phyloP scores from a whole-genome alignment of 768 basidiomycete genomes.

The Mrakia gelida region DNA sequence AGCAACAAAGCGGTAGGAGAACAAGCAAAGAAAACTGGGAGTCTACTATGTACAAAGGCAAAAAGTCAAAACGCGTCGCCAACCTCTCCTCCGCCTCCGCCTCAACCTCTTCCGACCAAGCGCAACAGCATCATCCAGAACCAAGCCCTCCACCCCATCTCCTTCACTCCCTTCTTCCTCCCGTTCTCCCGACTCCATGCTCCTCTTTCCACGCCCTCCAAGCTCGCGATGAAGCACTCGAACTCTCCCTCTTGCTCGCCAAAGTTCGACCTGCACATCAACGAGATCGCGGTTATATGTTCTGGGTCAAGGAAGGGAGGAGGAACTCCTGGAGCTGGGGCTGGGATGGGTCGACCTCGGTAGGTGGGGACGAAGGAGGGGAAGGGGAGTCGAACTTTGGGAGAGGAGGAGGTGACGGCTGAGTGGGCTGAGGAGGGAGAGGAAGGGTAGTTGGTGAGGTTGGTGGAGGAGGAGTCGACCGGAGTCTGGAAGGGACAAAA shows the following conservation, averaged over 20 bases:
- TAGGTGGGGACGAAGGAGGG: slow-evolving; percentile 42
- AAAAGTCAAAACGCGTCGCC: background rate
- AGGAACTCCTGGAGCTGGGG: slow-evolving; percentile 29
- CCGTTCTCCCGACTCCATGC: background rate
- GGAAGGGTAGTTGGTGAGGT: background rate
- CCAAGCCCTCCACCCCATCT: background rate
- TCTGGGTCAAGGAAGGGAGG: slow-evolving; percentile 35
- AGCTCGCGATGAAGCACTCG: slow-evolving; percentile 10
- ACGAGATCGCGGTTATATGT: slow-evolving; percentile 35
- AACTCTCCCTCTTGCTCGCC: slow-evolving; percentile 37
- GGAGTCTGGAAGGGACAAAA: background rate
- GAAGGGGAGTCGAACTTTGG: slow-evolving; percentile 36
- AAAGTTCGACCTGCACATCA: slow-evolving; percentile 39
- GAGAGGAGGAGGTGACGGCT: background rate
- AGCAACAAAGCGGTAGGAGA: background rate
- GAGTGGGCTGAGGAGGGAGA: background rate
- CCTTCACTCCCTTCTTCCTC: background rate
- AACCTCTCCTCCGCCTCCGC: background rate
- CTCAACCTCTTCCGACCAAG: background rate
- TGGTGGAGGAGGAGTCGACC: background rate
- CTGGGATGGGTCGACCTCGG: slow-evolving; percentile 39
- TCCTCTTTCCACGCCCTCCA: background rate
- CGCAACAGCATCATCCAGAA: background rate
- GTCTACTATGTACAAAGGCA: too few species aligned
- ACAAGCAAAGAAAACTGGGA: too few species aligned